Base-by-base conservation (phyloP, 441 rosid genomes). In the Mallotus japonicus region DNA sequence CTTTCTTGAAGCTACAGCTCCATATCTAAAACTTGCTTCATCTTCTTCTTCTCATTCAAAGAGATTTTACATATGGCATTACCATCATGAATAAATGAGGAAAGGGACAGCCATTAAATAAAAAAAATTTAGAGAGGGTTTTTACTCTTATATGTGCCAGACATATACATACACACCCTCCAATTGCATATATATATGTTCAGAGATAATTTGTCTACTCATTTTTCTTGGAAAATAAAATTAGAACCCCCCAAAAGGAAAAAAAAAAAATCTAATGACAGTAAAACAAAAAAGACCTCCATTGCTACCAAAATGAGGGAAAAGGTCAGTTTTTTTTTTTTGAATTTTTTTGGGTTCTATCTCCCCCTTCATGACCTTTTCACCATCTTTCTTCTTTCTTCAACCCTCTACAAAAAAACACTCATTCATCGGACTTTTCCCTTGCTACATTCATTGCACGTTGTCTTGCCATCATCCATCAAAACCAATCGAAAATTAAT, bases 101-200 rank as follows among this genome's bases (percentile, higher is more conserved):
- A 0, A 64, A n/a, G 55, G 58, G 0, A 54, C 40, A 37, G 6
- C 17, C 28, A 37, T 62, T 66, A 4, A 69, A 68, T 28, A 16
- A 64, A 74, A 76, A 65, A 81, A 68, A n/a, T n/a, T 68, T 49
- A 46, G 32, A 13, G 20, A 62, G 75, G 77, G 71, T 17, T 37
- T 58, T n/a, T 1, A 6, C 65, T 53, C 54, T 78, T 76, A 61
- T 53, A 72, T 66, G 74, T 61, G 69, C 72, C 75, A 71, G 55
- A 70, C 81, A 76, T 22, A 50, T 59, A 71, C 79, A 83, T 76
- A 69, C 62, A 71, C 79, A 79, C 76, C 81, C 75, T 73, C 81
- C 47, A 54, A 42, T 75, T 64, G 78, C 77, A 12, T 8, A 85
- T 67, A 65, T 67, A 73, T 62, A 28, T 56, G 72, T 75, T 72